A percentile compares a stretch with the other conserved stretches of the same genome.
Evolutionary conservation across 495 filamentous ascomycete species (phyloP).

Genomic region (Durotheca rogersii): DNA sequence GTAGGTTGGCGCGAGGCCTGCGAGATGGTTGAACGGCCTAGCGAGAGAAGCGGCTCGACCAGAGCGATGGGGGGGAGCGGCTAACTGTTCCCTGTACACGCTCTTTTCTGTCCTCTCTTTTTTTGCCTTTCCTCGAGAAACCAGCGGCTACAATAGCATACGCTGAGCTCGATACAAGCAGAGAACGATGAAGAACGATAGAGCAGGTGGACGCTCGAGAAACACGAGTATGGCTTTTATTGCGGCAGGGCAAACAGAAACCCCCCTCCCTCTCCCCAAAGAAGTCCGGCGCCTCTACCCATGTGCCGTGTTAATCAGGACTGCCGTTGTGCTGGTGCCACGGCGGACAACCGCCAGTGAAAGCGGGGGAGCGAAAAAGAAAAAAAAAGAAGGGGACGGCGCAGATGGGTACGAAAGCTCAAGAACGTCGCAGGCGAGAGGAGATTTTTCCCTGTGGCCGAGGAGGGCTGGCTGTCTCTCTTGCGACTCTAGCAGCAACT

Average conservation of each 20-base stretch:
- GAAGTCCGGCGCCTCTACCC: slow-evolving; percentile 15
- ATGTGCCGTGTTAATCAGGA: slow-evolving; percentile 3
- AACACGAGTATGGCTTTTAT: slow-evolving; percentile 8
- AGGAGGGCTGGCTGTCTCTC: too few species aligned
- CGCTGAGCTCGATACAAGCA: not conserved
- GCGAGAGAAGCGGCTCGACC: not conserved
- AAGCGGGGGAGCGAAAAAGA: slow-evolving; percentile 2
- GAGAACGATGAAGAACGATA: not conserved
- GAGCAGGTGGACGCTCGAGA: too few species aligned
- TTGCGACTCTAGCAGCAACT: too few species aligned
- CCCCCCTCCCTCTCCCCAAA: too few species aligned
- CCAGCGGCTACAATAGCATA: not conserved
- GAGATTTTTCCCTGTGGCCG: too few species aligned
- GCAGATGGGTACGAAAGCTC: not conserved
- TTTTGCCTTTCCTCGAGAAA: not conserved
- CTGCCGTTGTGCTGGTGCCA: not conserved
- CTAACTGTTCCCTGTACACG: too few species aligned
- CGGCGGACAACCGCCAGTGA: slow-evolving; percentile 6
- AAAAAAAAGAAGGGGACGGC: too few species aligned
- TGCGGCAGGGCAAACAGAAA: slow-evolving; percentile 16
- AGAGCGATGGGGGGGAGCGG: too few species aligned
- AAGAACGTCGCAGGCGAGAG: not conserved
- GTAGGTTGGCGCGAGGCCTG: not conserved
- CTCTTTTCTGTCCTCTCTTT: too few species aligned
- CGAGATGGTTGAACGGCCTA: not conserved